Evolutionary conservation across 805 yeast genomes (phyloP).

Genomic region (Candida pini): DNA sequence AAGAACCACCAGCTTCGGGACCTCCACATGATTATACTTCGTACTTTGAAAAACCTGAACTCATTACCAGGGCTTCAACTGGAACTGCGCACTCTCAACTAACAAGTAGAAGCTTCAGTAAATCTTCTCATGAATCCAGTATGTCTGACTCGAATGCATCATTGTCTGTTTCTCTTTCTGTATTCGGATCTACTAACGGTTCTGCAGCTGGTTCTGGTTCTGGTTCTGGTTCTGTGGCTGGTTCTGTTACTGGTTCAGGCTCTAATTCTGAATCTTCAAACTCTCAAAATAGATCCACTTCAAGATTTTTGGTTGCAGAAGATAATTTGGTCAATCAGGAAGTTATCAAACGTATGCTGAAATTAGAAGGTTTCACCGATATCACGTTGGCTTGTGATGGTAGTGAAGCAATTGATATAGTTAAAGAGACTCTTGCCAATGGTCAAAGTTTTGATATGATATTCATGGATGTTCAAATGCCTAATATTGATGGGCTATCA

Average conservation of each 20-base stretch:
- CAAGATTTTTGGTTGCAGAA: conserved; percentile 79
- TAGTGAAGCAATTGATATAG: conserved; percentile 71
- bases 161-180: too few relatives aligned
- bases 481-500: conserved; percentile 79
- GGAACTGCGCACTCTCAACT: conserved; percentile 42
- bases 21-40: conserved; percentile 14
- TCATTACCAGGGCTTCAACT: conserved; percentile 42
- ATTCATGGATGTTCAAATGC: conserved; percentile 98
- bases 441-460: conserved; percentile 57
- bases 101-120: conserved; percentile 8
- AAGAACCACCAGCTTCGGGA: not conserved
- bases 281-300: conserved; percentile 12
- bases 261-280: not conserved
- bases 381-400: conserved; percentile 87
- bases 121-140: conserved; percentile 11
- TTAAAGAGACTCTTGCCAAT: conserved; percentile 41
- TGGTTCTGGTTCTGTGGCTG: too few relatives aligned
- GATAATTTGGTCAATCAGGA: conserved; percentile 93
- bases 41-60: conserved; percentile 37
- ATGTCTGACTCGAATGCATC: conserved; percentile 9
- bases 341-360: conserved; percentile 84
- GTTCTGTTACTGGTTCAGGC: conserved; percentile 9
- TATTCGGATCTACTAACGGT: too few relatives aligned
- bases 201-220: too few relatives aligned
- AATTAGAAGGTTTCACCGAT: conserved; percentile 69